Base-by-base conservation (phyloP, 352 stramenopile species). In the Globisporangium megalacanthum region DNA sequence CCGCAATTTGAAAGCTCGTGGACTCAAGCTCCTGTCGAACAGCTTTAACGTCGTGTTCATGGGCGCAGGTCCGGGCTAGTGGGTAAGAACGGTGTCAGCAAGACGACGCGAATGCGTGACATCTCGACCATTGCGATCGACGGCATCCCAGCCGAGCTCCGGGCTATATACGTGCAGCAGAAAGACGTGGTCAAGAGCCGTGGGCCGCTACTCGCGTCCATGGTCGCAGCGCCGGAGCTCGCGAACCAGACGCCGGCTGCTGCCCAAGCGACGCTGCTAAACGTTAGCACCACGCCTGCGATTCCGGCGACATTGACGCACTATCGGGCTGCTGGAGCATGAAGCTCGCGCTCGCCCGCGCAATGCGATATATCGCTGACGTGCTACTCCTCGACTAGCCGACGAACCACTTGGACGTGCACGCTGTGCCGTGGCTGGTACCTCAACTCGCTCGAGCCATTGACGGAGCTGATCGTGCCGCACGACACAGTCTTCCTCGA, bases 401-500 rank as follows among this genome's bases (percentile, higher is more conserved):
- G 17, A 98, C 92, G 62, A 97, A 98, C 81, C 86, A 97, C 72
- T 83, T 98, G 67, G 92, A 97, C 67, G 84, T 97, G 29, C 87
- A 97, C 71, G 93, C 91, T 64, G 91, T 97, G 0, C 79, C 95
- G 5, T 97, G 92, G 89, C 63, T 98, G 20, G 86, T 97, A 97
- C 79, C 69, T 98, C 56, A 86, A 75, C 61, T 79, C 66, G 47
- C 82, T 96, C 25, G 14, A 52, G 52, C 92, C 97, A 59, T 75
- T 94, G 59, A 99, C 95, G 13, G 83, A 86, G 35, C 83, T 98
- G 47, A 92, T 98, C 49, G 95, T 99, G 49, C 98, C 87, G 67
- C 96, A 99, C 79, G 97, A 99, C 79, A 92, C 96, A 20, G 86
- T 86, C 14, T 99, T 99, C 79, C 73, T 99, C 19, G 98, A 99